phyloP scores from a whole-genome alignment of 2,329 filamentous ascomycete species.

The Cadophora sp. region DNA sequence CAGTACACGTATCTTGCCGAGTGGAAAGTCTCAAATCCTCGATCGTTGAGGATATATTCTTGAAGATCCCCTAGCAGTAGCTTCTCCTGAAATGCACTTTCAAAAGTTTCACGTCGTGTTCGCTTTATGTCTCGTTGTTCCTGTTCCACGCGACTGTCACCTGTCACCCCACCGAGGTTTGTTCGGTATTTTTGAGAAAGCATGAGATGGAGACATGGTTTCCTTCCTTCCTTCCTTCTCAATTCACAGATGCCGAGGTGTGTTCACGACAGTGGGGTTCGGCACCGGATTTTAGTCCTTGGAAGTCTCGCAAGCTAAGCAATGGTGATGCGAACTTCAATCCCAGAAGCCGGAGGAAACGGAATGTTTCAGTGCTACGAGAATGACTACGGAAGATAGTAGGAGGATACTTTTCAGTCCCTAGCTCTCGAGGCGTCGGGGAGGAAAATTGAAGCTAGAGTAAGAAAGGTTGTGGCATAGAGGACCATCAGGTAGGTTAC shows the following conservation, averaged over 20 bases:
- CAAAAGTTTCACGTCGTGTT: not conserved
- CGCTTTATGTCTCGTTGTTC: not conserved
- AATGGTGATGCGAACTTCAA: not conserved
- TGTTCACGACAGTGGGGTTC: not conserved
- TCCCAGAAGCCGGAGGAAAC: not conserved
- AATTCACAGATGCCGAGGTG: slow-evolving; percentile 1
- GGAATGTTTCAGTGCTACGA: not conserved
- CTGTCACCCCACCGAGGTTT: not conserved
- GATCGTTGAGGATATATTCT: not conserved
- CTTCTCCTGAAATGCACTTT: not conserved
- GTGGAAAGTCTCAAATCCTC: not conserved
- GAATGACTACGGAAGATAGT: not conserved
- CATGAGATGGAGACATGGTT: not conserved
- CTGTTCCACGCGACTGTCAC: not conserved
- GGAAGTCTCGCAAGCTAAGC: not conserved
- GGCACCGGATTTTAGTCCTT: not conserved
- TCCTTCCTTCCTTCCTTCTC: not conserved
- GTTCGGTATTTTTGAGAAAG: not conserved
- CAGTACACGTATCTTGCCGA: not conserved
- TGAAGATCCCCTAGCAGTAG: slow-evolving; percentile 1
- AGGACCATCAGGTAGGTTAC: not conserved
- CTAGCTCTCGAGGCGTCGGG: not conserved
- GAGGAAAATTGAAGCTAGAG: not conserved
- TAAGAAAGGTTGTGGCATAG: not conserved
- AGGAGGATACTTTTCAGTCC: not conserved